These are phyloP conservation scores for Borovskyia barvae DNA, from an alignment of 208 protist species.

Conservation along the genomic window DNA sequence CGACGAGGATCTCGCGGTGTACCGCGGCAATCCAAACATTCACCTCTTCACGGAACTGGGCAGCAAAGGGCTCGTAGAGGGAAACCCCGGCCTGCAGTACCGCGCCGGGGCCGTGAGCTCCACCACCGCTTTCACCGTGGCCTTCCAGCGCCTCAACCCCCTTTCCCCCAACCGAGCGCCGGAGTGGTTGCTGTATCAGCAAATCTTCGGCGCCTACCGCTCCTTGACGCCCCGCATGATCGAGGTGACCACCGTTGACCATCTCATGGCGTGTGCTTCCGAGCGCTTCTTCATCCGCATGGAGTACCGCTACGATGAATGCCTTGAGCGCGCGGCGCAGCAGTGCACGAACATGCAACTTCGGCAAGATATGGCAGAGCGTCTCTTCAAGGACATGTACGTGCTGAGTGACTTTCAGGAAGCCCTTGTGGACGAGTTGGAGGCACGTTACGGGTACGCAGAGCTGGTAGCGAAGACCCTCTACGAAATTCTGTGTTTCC, in stretches of 20 bases:
- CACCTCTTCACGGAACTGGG: constrained; percentile 65
- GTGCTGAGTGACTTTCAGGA: constrained; percentile 86
- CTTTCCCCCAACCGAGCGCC: constrained; percentile 82
- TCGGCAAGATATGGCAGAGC: constrained; percentile 61
- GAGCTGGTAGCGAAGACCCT: constrained; percentile 86
- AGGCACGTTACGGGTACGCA: constrained; percentile 79
- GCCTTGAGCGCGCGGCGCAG: constrained; percentile 46
- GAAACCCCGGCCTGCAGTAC: constrained; percentile 26
- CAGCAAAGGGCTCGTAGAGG: constrained; percentile 25
- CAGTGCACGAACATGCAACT: constrained; percentile 74
- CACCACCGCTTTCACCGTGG: constrained; percentile 62
- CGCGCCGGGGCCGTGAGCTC: constrained; percentile 63
- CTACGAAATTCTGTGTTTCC: constrained; percentile 89
- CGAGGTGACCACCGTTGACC: constrained; percentile 78
- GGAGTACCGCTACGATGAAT: constrained; percentile 74
- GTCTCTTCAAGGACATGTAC: constrained; percentile 80
- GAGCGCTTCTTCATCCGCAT: constrained; percentile 77
- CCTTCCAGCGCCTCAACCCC: constrained; percentile 79
- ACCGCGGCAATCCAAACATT: constrained; percentile 44
- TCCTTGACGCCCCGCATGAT: constrained; percentile 79
- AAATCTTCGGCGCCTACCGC: constrained; percentile 74
- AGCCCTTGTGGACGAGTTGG: constrained; percentile 80
- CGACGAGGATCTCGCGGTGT: constrained; percentile 7
- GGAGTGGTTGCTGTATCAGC: constrained; percentile 83
- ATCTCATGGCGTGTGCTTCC: constrained; percentile 73